Evolutionary conservation across 768 basidiomycete genomes (phyloP).

Genomic region (Rhizopogon salebrosus): DNA sequence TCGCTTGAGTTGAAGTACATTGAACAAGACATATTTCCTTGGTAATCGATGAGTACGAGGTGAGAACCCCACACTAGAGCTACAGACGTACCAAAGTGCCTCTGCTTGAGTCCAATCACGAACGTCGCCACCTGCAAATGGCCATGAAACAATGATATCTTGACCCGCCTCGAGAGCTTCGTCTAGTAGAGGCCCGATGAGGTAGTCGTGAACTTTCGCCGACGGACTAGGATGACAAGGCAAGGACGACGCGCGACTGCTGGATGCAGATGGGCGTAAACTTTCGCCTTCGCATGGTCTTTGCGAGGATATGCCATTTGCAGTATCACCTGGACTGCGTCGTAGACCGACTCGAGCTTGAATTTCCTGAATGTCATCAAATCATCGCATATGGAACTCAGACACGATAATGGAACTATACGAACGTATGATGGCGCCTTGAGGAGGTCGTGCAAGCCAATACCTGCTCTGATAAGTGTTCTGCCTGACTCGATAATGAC

Average conservation of each 20-base stretch:
- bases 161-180: slow-evolving; percentile 73
- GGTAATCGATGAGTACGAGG: slow-evolving; percentile 1
- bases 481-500: slow-evolving; percentile 78
- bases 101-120: slow-evolving; percentile 82
- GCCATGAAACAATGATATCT: slow-evolving; percentile 75
- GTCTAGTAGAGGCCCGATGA: slow-evolving; percentile 77
- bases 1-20: slow-evolving; percentile 67
- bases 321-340: slow-evolving; percentile 25
- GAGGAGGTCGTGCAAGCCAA: slow-evolving; percentile 78
- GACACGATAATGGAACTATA: slow-evolving; percentile 11
- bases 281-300: slow-evolving; percentile 15
- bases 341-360: slow-evolving; percentile 77
- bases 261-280: slow-evolving; percentile 35
- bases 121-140: slow-evolving; percentile 70
- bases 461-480: slow-evolving; percentile 65
- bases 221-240: slow-evolving; percentile 38
- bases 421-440: slow-evolving; percentile 72
- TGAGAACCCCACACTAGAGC: not conserved
- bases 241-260: slow-evolving; percentile 42
- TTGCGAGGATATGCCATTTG: slow-evolving; percentile 17
- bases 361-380: slow-evolving; percentile 51
- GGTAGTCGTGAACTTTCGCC: slow-evolving; percentile 68
- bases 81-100: slow-evolving; percentile 71
- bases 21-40: slow-evolving; percentile 86
- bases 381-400: slow-evolving; percentile 3